A percentile compares a stretch with the other conserved stretches of the same genome.
Evolutionary conservation across 208 protist genomes (phyloP).

Genomic region (Kentomonas sorsogonicus): DNA sequence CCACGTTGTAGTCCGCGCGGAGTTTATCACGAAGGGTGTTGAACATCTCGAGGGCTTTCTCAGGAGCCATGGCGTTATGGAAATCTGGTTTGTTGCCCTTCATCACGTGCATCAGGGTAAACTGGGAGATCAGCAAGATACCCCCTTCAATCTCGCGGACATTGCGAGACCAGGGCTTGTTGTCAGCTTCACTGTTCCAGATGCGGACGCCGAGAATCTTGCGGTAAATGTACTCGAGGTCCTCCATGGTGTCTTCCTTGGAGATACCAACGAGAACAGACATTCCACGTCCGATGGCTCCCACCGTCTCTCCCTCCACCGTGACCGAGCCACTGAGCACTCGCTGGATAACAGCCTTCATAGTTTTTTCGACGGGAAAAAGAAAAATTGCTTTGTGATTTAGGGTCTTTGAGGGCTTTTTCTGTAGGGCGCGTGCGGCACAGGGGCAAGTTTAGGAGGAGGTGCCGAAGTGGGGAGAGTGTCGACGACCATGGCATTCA

Average conservation of each 20-base stretch:
- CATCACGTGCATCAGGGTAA: conserved; percentile 85
- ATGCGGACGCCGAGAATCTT: conserved; percentile 72
- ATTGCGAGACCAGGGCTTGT: conserved; percentile 71
- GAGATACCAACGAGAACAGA: conserved; percentile 82
- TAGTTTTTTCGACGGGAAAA: conserved; percentile 17
- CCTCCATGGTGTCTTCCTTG: conserved; percentile 59
- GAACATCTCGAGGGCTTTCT: conserved; percentile 71
- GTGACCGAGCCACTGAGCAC: conserved; percentile 60
- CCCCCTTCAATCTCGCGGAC: conserved; percentile 81
- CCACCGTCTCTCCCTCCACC: conserved; percentile 64
- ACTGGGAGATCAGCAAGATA: conserved; percentile 87
- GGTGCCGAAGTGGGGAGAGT: too few relatives aligned
- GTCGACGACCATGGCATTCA: too few relatives aligned
- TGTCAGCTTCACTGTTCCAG: conserved; percentile 54
- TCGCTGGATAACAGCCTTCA: conserved; percentile 87
- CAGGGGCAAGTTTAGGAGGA: too few relatives aligned
- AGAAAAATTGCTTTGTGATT: conserved; percentile 10
- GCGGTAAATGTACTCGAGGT: conserved; percentile 73
- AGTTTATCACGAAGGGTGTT: conserved; percentile 63
- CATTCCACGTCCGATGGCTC: conserved; percentile 65
- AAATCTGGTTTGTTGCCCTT: conserved; percentile 91
- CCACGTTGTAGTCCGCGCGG: conserved; percentile 32
- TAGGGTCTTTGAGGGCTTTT: too few relatives aligned
- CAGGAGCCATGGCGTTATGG: conserved; percentile 81
- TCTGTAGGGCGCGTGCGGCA: too few relatives aligned